Percentiles rank a stretch among this genome's conserved stretches.
phyloP scores from a whole-genome alignment of 176 grass and related monocot species.

The Phragmites australis region DNA sequence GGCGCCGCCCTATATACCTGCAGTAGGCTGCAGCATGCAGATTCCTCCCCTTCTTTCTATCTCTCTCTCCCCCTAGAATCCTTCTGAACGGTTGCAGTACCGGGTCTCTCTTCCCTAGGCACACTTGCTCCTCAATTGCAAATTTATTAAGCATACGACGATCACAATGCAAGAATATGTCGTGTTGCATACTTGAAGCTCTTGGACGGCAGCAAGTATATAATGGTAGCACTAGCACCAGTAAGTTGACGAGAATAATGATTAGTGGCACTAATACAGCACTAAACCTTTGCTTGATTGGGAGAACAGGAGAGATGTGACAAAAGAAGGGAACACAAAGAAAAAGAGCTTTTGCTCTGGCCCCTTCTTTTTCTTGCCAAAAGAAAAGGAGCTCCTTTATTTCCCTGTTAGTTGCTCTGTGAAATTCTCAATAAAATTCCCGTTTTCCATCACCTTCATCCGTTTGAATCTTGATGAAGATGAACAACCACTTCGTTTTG shows the following conservation, averaged over 20 bases:
- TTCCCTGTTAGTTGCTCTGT: background rate
- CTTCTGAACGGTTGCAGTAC: slow-evolving; percentile 25
- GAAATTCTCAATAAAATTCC: no score
- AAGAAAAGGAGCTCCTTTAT: background rate
- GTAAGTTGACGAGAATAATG: background rate
- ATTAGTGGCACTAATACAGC: slow-evolving; percentile 30
- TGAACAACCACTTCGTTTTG: background rate
- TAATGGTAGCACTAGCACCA: background rate
- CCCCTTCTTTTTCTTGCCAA: background rate
- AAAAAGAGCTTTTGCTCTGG: background rate
- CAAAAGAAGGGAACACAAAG: background rate
- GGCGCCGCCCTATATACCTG: slow-evolving; percentile 32
- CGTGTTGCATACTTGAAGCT: background rate
- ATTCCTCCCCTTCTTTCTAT: background rate
- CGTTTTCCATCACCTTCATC: no score
- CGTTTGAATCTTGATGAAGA: slow-evolving; percentile 15
- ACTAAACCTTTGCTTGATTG: slow-evolving; percentile 40
- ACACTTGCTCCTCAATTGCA: background rate
- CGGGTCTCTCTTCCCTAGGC: slow-evolving; percentile 14
- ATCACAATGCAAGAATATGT: background rate
- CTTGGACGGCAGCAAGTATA: slow-evolving; percentile 1
- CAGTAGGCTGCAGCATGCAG: background rate
- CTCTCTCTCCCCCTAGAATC: background rate
- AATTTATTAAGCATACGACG: background rate
- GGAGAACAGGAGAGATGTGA: slow-evolving; percentile 4